phyloP scores from a whole-genome alignment of 2,329 filamentous ascomycete species.

The Gyromitra esculenta region DNA sequence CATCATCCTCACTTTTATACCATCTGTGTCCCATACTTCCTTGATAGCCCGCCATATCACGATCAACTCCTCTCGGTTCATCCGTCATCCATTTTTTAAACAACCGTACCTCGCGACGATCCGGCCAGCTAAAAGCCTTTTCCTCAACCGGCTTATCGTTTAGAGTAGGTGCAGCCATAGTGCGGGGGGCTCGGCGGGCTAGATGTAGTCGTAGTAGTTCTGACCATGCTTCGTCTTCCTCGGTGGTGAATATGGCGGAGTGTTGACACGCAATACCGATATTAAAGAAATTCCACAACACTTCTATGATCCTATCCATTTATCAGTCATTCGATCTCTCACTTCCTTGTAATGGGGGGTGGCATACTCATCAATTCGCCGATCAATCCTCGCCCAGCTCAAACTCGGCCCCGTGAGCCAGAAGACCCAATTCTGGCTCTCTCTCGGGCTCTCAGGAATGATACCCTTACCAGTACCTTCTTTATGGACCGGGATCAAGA shows the following conservation, averaged over 20 bases:
- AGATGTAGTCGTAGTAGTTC: slow-evolving; percentile 4
- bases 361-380: slow-evolving; percentile 56
- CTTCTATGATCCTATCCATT: slow-evolving; percentile 53
- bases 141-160: background rate
- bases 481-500: slow-evolving; percentile 27
- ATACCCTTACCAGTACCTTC: background rate
- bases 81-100: slow-evolving; percentile 28
- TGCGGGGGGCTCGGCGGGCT: slow-evolving; percentile 11
- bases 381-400: slow-evolving; percentile 55
- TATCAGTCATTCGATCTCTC: background rate
- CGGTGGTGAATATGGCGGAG: background rate
- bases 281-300: slow-evolving; percentile 48
- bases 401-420: slow-evolving; percentile 55
- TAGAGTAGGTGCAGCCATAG: background rate
- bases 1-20: background rate
- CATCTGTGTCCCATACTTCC: background rate
- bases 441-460: background rate
- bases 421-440: background rate
- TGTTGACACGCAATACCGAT: background rate
- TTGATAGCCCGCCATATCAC: slow-evolving; percentile 15
- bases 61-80: background rate
- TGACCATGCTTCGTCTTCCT: background rate
- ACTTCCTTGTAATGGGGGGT: background rate
- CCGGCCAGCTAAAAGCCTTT: slow-evolving; percentile 22
- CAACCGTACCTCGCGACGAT: slow-evolving; percentile 20